phyloP scores from a whole-genome alignment of 2,329 filamentous ascomycete species.

The Trichoderma koningiopsis region DNA sequence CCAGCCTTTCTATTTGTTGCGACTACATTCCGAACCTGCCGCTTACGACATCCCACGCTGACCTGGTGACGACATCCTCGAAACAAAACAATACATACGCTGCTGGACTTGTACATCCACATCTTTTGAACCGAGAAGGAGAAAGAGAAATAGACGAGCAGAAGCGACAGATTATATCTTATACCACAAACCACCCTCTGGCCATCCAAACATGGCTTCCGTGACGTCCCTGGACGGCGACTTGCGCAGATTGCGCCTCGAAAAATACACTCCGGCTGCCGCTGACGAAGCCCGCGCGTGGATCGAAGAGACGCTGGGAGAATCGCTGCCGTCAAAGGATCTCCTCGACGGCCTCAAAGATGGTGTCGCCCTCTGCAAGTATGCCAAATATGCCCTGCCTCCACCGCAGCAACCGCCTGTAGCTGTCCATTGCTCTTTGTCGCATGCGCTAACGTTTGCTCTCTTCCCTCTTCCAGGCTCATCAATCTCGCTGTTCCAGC shows the following conservation, averaged over 20 bases:
- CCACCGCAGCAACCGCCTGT: neutral
- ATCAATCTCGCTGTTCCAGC: slow-evolving; percentile 77
- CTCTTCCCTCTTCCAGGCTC: slow-evolving; percentile 56
- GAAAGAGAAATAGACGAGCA: neutral
- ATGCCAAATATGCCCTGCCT: slow-evolving; percentile 38
- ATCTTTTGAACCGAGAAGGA: neutral
- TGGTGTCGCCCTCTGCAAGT: slow-evolving; percentile 92
- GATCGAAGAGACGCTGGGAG: slow-evolving; percentile 81
- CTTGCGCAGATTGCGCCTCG: slow-evolving; percentile 87
- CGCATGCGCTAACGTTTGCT: slow-evolving; percentile 8
- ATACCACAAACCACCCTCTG: neutral
- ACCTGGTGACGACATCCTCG: slow-evolving; percentile 25
- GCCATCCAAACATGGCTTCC: slow-evolving; percentile 70
- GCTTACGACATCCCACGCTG: slow-evolving; percentile 14
- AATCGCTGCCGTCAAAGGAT: slow-evolving; percentile 71
- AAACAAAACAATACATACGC: neutral
- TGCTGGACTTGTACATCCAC: neutral
- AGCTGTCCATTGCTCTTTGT: neutral
- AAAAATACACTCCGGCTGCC: slow-evolving; percentile 88
- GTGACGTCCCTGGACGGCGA: slow-evolving; percentile 94
- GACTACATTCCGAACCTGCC: slow-evolving; percentile 26
- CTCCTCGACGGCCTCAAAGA: slow-evolving; percentile 86
- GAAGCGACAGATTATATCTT: neutral
- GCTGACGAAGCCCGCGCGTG: slow-evolving; percentile 82
- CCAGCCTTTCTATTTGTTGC: slow-evolving; percentile 18